These are phyloP conservation scores for Hanseniaspora jakobsenii DNA, from an alignment of 805 yeast genomes.

Conservation along the genomic window DNA sequence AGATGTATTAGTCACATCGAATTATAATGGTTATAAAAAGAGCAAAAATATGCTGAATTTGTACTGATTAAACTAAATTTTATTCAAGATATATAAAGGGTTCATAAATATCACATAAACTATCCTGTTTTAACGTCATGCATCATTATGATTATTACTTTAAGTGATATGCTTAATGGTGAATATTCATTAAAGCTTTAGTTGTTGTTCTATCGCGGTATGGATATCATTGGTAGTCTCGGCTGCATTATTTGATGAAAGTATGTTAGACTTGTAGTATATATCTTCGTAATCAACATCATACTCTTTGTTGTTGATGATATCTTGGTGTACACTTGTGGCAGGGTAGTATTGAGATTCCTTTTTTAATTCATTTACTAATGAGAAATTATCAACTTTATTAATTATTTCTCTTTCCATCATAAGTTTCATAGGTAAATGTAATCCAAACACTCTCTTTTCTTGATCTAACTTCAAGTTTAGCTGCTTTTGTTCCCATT, in stretches of 20 bases:
- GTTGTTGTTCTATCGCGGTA: slow-evolving; percentile 53
- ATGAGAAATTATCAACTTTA: slow-evolving; percentile 36
- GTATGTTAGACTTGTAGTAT: slow-evolving; percentile 38
- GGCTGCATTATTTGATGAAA: slow-evolving; percentile 30
- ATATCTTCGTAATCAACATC: slow-evolving; percentile 89
- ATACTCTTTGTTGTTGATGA: slow-evolving; percentile 64
- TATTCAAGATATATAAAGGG: too few species aligned
- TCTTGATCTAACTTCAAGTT: slow-evolving; percentile 62
- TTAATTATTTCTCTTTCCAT: slow-evolving; percentile 77
- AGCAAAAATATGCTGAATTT: too few species aligned
- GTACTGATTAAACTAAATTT: too few species aligned
- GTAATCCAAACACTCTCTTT: slow-evolving; percentile 78
- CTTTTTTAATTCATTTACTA: slow-evolving; percentile 12
- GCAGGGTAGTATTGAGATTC: slow-evolving; percentile 40
- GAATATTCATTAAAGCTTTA: slow-evolving; percentile 35
- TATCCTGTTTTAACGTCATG: too few species aligned
- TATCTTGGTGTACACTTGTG: slow-evolving; percentile 53
- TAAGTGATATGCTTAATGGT: neutral
- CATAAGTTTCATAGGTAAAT: slow-evolving; percentile 80
- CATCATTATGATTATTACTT: too few species aligned
- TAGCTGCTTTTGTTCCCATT: slow-evolving; percentile 72
- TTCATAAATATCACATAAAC: too few species aligned
- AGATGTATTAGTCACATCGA: too few species aligned
- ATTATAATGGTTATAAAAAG: too few species aligned
- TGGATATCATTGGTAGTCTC: slow-evolving; percentile 44